phyloP scores from a whole-genome alignment of 305 asterid genomes.

The Solanum aculeatissimum region DNA sequence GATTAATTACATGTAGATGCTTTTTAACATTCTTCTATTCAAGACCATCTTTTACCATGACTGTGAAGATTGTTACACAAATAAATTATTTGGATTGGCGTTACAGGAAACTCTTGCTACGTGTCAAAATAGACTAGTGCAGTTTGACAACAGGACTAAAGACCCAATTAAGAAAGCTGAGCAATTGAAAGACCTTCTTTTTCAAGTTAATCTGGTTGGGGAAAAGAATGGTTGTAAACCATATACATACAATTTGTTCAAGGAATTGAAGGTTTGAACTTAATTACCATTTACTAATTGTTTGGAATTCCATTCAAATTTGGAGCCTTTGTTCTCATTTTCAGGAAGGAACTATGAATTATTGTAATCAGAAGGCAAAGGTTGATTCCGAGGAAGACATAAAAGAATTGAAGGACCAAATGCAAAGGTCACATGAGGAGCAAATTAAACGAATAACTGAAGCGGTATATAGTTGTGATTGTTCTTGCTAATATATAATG shows the following conservation, averaged over 20 bases:
- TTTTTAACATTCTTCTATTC: too few species aligned
- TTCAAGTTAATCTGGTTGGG: constrained; percentile 28
- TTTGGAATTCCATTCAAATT: not conserved
- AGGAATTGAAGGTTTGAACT: constrained; percentile 35
- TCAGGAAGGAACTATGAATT: constrained; percentile 22
- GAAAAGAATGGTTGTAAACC: constrained; percentile 37
- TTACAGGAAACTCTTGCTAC: constrained; percentile 21
- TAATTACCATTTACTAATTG: not conserved
- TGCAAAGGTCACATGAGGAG: constrained; percentile 36
- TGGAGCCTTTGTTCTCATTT: not conserved
- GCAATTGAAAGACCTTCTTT: constrained; percentile 30
- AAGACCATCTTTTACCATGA: too few species aligned
- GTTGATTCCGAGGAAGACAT: constrained; percentile 34
- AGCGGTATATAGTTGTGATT: constrained; percentile 23
- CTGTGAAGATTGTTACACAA: not conserved
- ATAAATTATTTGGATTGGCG: not conserved
- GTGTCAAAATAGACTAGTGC: constrained; percentile 47
- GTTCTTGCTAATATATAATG: not conserved
- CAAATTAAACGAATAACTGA: constrained; percentile 43
- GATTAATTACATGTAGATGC: not conserved
- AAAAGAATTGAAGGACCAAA: constrained; percentile 31
- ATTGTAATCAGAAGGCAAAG: constrained; percentile 44
- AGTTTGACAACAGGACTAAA: constrained; percentile 41
- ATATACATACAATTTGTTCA: constrained; percentile 29
- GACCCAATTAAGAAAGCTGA: constrained; percentile 14